These are phyloP conservation scores for Pleomassaria siparia DNA, from an alignment of 2,329 filamentous ascomycete genomes.

Conservation along the genomic window DNA sequence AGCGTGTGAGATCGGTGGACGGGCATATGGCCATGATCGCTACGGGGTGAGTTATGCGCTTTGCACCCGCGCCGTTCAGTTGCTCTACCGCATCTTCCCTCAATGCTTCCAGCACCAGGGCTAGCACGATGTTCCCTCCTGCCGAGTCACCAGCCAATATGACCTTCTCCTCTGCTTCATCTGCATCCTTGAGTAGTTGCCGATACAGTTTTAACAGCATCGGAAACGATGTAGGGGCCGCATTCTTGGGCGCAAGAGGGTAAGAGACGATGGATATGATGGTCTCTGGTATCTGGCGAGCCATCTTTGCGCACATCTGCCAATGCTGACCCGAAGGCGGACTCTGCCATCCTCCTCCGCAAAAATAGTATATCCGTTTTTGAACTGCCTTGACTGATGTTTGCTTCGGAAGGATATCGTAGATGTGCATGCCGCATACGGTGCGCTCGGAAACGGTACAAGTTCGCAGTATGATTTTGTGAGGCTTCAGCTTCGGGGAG, in stretches of 20 bases:
- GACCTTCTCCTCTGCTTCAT: constrained; percentile 45
- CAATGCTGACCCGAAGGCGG: constrained; percentile 56
- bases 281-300: constrained; percentile 43
- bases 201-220: constrained; percentile 51
- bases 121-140: constrained; percentile 56
- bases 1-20: constrained; percentile 51
- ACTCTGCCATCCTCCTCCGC: constrained; percentile 59
- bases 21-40: constrained; percentile 52
- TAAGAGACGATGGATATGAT: constrained; percentile 54
- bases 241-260: constrained; percentile 57
- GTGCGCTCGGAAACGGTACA: constrained; percentile 45
- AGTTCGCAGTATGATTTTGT: constrained; percentile 32
- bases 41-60: constrained; percentile 27
- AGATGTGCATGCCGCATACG: constrained; percentile 49
- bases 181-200: constrained; percentile 44
- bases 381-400: constrained; percentile 2
- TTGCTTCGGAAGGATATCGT: constrained; percentile 43
- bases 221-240: constrained; percentile 53
- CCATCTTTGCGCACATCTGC: constrained; percentile 52
- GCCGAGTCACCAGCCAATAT: constrained; percentile 58
- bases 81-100: constrained; percentile 25
- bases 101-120: constrained; percentile 44
- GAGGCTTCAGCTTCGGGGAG: constrained; percentile 43
- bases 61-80: constrained; percentile 4
- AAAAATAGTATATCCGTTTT: constrained; percentile 56